Base-by-base conservation (phyloP, 257 asterid species). In the Ilex asprella region DNA sequence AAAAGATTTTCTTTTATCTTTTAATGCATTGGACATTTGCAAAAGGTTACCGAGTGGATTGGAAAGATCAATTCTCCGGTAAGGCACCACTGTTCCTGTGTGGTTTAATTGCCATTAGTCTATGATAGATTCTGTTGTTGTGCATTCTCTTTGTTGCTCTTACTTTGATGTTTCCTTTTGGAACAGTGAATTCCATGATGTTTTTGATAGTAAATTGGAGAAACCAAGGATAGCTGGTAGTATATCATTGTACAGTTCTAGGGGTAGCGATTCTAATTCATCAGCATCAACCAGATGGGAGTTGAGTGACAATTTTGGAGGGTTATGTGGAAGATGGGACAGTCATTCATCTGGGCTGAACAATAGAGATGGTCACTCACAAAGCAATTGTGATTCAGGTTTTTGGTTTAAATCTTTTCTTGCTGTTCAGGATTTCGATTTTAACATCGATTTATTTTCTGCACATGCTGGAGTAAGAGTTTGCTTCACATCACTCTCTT, bases 181-280 rank as follows among this genome's bases (percentile, higher is more conserved):
- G 54, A 65, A 43, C 64, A 83, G 86, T 44, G 62, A 70, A 68
- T 66, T 78, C 54, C 39, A 69, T 60, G 82, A 55, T 44, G 79
- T 14, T 64, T 55, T 66, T 57, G 68, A 70, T 54, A 49, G 55
- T 60, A 39, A 44, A 27, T 55, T 32, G 43, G 75, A 70, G 46
- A 21, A 46, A 47, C 67, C 67, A 70, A 59, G 53, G 61, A 56
- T 60, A 67, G 35, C 62, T 21, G 53, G 62, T 11, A 46, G 31
- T 55, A 55, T 70, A 55, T 56, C 61, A 58, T 58, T 41, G 59
- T 39, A 30, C 32, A 32, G 58, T 66, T 41, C 63, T 31, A 58
- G 68, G 56, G 58, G 32, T 13, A 15, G 13, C 49, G 30, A 30
- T 5, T 16, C 43, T 29, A 31, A 29, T 35, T 35, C 41, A 55